Percentiles rank a stretch among this genome's conserved stretches.
Conservation (phyloP, 2,329 filamentous ascomycete genomes). For the Xylaria hypoxylon region DNA sequence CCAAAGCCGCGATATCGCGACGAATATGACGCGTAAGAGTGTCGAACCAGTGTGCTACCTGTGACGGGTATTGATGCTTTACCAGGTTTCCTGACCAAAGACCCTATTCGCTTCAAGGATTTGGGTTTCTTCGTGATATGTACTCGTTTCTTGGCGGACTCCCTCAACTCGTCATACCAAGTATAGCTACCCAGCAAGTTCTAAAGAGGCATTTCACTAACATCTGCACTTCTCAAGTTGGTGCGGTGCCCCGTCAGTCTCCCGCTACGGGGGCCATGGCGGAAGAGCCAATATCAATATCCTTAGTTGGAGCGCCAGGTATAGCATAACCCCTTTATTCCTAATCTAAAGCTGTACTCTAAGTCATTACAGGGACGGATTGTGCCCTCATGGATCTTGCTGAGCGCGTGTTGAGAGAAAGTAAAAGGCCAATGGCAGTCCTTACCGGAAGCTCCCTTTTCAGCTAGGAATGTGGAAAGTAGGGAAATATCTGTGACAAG, state of each 20-base stretch:
- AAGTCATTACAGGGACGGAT: background rate
- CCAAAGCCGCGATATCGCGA: constrained; percentile 2
- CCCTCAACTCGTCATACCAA: background rate
- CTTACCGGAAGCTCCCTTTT: background rate
- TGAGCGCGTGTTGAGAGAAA: constrained; percentile 3
- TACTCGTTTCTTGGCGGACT: background rate
- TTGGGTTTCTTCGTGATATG: background rate
- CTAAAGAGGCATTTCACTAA: background rate
- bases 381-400: constrained; percentile 4
- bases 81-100: background rate
- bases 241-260: background rate
- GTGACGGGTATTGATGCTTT: background rate
- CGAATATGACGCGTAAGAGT: background rate
- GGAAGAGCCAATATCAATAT: background rate
- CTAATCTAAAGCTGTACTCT: background rate
- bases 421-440: background rate
- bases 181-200: background rate
- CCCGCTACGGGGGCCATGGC: background rate
- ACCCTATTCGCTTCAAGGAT: background rate
- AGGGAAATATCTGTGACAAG: too few species aligned
- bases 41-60: background rate
- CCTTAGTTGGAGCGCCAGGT: constrained; percentile 1
- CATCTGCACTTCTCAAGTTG: background rate
- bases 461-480: background rate
- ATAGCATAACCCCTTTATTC: background rate